Evolutionary conservation across 23 red algal species (phyloP), one percentile per base, ranked within the genome.

Genomic region (Gracilariopsis chorda): DNA sequence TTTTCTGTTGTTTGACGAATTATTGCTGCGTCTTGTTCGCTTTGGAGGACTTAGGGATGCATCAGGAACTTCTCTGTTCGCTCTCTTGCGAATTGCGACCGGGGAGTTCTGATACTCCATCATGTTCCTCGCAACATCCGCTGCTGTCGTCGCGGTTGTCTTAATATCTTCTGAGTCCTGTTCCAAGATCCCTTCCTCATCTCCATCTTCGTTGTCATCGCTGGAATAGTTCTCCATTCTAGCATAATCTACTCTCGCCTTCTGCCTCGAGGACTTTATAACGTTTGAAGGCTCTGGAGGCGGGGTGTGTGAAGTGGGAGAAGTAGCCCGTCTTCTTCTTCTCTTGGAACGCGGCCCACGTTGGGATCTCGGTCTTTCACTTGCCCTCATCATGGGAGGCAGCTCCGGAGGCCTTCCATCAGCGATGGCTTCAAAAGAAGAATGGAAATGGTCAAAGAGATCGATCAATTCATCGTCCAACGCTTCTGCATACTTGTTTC

Each of bases 221-320:
- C 62, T 68, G 14, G 35, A 30, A 35, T 35, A 68, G 5, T 27
- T 68, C 21, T 68, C 62, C 62, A 68, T 68, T 12, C 62, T 30
- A 19, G 62, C 62, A 75, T 88, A 88, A 75, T 88, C 49, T 27
- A 88, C 63, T 53, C 45, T 70, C 29, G 33, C 75, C 32, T 37
- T 9, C 52, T 24, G 29, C 41, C 83, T 1, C 13, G 37, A 47
- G 12, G 83, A 88, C 35, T 65, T 70, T 33, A 53, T 37, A 2
- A 84, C 34, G 27, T 41, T 65, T 0, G 17, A 7, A 47, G 37
- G 80, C 16, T 65, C 42, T 68, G 36, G 56, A 7, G 35, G 80
- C 29, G 80, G 59, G 7, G 62, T 68, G 6, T 68, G 62, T 17
- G 62, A 19, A 9, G 35, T 68, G 17, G 28, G 62, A 20, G 62